These are phyloP conservation scores for Neurospora hispaniola DNA, from an alignment of 495 filamentous ascomycete species.

Conservation along the genomic window DNA sequence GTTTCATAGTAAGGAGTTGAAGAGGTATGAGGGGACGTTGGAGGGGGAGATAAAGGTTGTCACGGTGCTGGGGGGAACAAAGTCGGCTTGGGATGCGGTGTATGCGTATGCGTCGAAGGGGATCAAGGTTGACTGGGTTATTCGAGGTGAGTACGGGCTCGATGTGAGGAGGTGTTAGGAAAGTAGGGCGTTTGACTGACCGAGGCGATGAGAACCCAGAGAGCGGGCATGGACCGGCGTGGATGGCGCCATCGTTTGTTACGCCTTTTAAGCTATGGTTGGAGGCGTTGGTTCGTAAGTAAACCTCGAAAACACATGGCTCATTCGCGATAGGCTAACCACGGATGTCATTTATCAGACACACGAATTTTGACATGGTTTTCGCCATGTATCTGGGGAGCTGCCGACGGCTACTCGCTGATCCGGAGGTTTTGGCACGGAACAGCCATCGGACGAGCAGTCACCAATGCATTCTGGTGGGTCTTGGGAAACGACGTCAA, in stretches of 20 bases:
- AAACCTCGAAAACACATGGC: no score
- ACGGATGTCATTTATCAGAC: constrained; percentile 10
- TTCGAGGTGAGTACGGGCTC: constrained; percentile 40
- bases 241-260: constrained; percentile 53
- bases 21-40: constrained; percentile 16
- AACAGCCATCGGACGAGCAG: constrained; percentile 53
- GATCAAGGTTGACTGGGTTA: constrained; percentile 64
- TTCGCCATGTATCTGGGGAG: constrained; percentile 35
- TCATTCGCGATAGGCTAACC: neutral
- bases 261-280: constrained; percentile 36
- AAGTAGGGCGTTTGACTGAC: neutral
- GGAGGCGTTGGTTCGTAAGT: constrained; percentile 47
- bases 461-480: constrained; percentile 60
- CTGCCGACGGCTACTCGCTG: constrained; percentile 27
- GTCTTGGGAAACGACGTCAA: constrained; percentile 51
- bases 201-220: constrained; percentile 19
- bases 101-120: constrained; percentile 57
- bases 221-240: constrained; percentile 61
- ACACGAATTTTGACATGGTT: constrained; percentile 34
- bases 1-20: constrained; percentile 53
- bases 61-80: constrained; percentile 59
- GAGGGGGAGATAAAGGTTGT: constrained; percentile 29
- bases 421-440: constrained; percentile 50
- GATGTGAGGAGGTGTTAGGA: neutral
- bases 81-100: constrained; percentile 68